Base-by-base conservation (phyloP, 495 filamentous ascomycete genomes). In the Cairneyella variabilis region DNA sequence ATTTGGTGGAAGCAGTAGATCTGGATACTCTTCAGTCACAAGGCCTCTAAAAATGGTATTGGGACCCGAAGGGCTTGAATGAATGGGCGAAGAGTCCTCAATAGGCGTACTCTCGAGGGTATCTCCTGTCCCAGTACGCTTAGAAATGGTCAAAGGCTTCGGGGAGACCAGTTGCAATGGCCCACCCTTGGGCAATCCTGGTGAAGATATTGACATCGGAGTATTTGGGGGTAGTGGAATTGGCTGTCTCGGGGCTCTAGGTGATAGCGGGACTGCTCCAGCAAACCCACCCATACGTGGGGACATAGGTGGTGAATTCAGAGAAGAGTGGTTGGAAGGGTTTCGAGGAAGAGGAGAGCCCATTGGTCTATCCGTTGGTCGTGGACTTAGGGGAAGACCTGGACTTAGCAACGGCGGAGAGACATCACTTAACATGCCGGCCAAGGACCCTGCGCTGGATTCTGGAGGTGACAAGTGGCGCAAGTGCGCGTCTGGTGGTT, bases 331-430 rank as follows among this genome's bases (percentile, higher is more conserved):
- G 12, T 67, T 67, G 30, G 84, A 79, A 46, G 83, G 76, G 64
- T 80, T 72, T 52, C 85, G 75, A 21, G 87, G 85, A 50, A 86
- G 70, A 12, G 89, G 88, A 21, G 90, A 90, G 47, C 78, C 83
- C 45, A 88, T 59, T 10, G 84, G 84, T 43, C 80, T 75, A 61
- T 90, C 80, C 59, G 83, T 83, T n/a, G 93, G 93, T 47, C 92
- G 79, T 21, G 93, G 93, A 63, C 95, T 97, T 25, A 86, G 69
- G 0, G 93, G 93, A 42, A 98, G 72, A 21, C 93, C 93, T 18
- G 92, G 90, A 53, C 89, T 96, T 72, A 91, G 76, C 26, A 91
- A 73, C 30, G 83, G 73, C 23, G 83, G 71, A 22, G 25, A 55
- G 23, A 49, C 52, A 11, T 59, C 58, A 45, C 59, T 77, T 36